phyloP scores from a whole-genome alignment of 2,329 filamentous ascomycete genomes.

The Botryotinia calthae region DNA sequence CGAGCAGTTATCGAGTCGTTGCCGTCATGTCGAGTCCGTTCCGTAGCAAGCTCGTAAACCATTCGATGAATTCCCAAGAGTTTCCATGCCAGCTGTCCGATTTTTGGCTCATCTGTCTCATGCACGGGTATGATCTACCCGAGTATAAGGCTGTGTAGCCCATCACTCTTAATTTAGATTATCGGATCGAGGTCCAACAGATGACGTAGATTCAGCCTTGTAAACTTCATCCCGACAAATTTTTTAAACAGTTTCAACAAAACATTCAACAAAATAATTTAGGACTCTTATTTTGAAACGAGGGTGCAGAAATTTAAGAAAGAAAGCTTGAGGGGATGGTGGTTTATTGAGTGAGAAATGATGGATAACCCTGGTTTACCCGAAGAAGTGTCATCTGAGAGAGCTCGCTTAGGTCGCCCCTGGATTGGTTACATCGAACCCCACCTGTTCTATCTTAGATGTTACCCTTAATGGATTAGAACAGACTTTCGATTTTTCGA shows the following conservation, averaged over 20 bases:
- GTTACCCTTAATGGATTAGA: background rate
- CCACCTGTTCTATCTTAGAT: background rate
- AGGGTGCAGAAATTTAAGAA: background rate
- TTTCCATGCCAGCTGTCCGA: background rate
- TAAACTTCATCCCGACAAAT: background rate
- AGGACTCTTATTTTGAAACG: background rate
- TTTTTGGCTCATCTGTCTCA: background rate
- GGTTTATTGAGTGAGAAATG: background rate
- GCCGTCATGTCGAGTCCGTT: background rate
- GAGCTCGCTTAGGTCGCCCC: background rate
- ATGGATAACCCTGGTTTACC: background rate
- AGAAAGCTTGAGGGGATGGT: background rate
- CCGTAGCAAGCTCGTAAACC: background rate
- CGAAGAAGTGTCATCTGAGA: background rate
- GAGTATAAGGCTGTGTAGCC: background rate
- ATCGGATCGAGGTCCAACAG: background rate
- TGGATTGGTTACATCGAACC: background rate
- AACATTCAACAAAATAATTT: background rate
- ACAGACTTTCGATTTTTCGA: background rate
- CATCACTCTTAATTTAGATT: no score
- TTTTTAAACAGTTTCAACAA: background rate
- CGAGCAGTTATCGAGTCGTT: background rate
- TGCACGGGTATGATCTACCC: no score
- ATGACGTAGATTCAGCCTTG: background rate
- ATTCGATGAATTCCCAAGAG: background rate